phyloP scores from a whole-genome alignment of 345 rosid species.

The Turritis glabra region DNA sequence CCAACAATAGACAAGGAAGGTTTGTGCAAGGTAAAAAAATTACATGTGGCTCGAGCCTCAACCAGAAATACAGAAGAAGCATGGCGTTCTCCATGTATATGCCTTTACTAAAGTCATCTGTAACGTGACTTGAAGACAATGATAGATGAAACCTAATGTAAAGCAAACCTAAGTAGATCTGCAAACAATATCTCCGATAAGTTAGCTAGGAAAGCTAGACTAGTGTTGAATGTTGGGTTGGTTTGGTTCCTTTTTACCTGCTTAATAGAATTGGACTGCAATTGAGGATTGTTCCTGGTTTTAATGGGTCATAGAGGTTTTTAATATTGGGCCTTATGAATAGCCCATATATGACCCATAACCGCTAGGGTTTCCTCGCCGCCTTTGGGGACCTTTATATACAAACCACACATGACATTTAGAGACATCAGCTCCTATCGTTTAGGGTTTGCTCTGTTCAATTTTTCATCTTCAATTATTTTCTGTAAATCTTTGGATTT shows the following conservation, averaged over 20 bases:
- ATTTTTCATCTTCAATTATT: background rate
- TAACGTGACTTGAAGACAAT: too few species aligned
- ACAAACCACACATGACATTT: background rate
- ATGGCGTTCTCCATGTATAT: too few species aligned
- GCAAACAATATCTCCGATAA: background rate
- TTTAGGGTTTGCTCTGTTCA: background rate
- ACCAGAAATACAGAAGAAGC: too few species aligned
- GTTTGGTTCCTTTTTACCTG: background rate
- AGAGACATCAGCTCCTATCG: background rate
- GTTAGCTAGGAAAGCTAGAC: background rate
- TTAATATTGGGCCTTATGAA: background rate
- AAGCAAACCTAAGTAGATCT: background rate
- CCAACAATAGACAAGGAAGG: too few species aligned
- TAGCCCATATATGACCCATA: background rate
- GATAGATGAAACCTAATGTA: too few species aligned
- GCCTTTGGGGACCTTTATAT: constrained; percentile 25
- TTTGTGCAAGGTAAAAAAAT: too few species aligned
- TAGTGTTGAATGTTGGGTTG: background rate
- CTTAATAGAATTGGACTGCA: background rate
- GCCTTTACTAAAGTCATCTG: too few species aligned
- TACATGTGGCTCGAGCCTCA: too few species aligned
- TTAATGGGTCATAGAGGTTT: background rate
- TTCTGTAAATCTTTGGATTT: background rate
- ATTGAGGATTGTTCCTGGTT: background rate
- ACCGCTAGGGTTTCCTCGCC: constrained; percentile 33